Evolutionary conservation across 1,284 basidiomycete genomes (phyloP), one percentile per base, ranked within the genome.

Genomic region (Pseudozyma sp.): DNA sequence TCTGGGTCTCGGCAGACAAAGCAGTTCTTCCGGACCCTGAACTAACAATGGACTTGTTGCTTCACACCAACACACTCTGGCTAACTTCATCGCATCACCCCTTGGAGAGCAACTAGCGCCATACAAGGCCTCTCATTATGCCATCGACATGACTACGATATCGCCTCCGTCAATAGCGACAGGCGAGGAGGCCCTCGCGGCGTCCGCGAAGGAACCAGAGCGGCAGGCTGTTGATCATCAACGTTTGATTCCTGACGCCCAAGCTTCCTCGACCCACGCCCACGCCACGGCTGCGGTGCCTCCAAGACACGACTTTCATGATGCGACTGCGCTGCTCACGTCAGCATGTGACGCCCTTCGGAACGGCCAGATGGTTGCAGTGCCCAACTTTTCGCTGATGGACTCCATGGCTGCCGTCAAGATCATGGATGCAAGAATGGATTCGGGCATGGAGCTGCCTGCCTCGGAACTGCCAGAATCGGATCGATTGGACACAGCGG

Each of bases 381-480:
- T 89, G 65, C 88, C 90, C 1, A 88, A 88, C 35, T 91, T 93
- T 74, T 88, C 89, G 14, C 86, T 94, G 50, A 87, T 91, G 68
- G 94, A 96, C 67, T 90, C 92, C 13, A 95, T 96, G 94, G 92
- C 92, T 69, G 92, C 92, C 16, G 89, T 95, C 59, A 69, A 94
- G 92, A 94, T 96, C 64, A 92, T 93, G 60, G 93, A 96, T 84
- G 90, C 92, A 11, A 89, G 92, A 14, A 90, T 96, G 84, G 94
- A 97, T 85, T 92, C 90, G 64, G 94, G 94, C 6, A 87, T 92
- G 68, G 87, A 89, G 3, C 82, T 78, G 30, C 78, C 79, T 7
- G 56, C 63, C 5, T 59, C 57, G 2, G 64, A 73, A 16, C 45
- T 79, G 24, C 75, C 79, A 17, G 65, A 67, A 42, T 55, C 74